phyloP scores from a whole-genome alignment of 331 rosid genomes.

The Dryas integrifolia region DNA sequence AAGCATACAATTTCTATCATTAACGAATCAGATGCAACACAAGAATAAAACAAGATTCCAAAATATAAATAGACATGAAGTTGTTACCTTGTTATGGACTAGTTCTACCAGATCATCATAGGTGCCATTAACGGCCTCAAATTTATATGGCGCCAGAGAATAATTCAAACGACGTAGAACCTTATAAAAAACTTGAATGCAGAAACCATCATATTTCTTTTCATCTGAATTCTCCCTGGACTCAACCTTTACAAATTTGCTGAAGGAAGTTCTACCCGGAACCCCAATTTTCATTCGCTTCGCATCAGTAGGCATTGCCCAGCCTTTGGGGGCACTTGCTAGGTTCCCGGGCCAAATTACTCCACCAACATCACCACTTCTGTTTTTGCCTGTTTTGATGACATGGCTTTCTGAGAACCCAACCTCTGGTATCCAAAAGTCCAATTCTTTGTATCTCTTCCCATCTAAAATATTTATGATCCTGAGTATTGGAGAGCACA shows the following conservation, averaged over 20 bases:
- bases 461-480: constrained; percentile 17
- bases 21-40: not conserved
- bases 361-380: not conserved
- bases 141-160: constrained; percentile 34
- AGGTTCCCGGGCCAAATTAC: constrained; percentile 60
- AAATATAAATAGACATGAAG: too few relatives aligned
- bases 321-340: constrained; percentile 46
- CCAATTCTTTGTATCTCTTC: constrained; percentile 36
- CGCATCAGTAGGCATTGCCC: constrained; percentile 43
- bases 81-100: constrained; percentile 47
- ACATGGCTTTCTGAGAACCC: constrained; percentile 33
- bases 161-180: constrained; percentile 32
- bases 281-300: constrained; percentile 54
- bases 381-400: not conserved
- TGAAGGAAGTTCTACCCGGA: constrained; percentile 35
- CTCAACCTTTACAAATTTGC: constrained; percentile 53
- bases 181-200: constrained; percentile 49
- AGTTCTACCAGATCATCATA: constrained; percentile 46
- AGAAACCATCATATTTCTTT: constrained; percentile 43
- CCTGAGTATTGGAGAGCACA: constrained; percentile 8
- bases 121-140: constrained; percentile 26
- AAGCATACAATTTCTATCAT: constrained; percentile 2
- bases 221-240: constrained; percentile 18
- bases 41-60: not conserved
- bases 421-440: constrained; percentile 38